Percentiles rank a stretch among this genome's conserved stretches.
phyloP scores from a whole-genome alignment of 176 grass and related monocot species.

The Zoysia pacifica region DNA sequence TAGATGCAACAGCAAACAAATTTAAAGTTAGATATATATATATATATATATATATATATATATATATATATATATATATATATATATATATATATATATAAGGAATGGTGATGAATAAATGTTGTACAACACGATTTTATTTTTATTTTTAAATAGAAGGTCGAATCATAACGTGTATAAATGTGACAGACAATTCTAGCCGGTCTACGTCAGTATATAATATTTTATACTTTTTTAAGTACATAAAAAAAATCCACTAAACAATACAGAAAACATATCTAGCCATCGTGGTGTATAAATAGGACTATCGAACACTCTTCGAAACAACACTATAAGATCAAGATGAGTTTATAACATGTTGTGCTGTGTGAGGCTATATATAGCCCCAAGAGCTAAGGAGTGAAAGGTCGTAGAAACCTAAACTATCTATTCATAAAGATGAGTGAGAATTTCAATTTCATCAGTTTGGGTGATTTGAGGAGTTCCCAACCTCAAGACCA shows the following conservation, averaged over 20 bases:
- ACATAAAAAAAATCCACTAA: slow-evolving; percentile 8
- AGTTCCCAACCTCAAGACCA: slow-evolving; percentile 3
- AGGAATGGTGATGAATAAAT: slow-evolving; percentile 27
- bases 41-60: neutral
- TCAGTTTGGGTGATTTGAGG: slow-evolving; percentile 5
- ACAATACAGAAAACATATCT: neutral
- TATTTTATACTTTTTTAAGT: slow-evolving; percentile 23
- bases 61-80: neutral
- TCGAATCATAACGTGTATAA: neutral
- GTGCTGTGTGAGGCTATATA: too few relatives aligned
- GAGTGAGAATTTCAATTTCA: slow-evolving; percentile 18
- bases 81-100: neutral
- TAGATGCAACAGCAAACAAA: too few relatives aligned
- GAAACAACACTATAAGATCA: neutral
- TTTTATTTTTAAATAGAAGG: slow-evolving; percentile 7
- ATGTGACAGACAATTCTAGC: neutral
- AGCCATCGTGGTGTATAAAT: neutral
- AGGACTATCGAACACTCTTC: neutral
- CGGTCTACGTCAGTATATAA: neutral
- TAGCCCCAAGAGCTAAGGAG: neutral
- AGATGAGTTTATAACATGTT: too few relatives aligned
- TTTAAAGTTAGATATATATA: neutral
- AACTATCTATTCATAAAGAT: neutral
- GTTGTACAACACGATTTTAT: too few relatives aligned
- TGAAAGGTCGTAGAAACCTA: neutral